Base-by-base conservation (phyloP, 2,329 filamentous ascomycete genomes). In the Aspergillus fructus region DNA sequence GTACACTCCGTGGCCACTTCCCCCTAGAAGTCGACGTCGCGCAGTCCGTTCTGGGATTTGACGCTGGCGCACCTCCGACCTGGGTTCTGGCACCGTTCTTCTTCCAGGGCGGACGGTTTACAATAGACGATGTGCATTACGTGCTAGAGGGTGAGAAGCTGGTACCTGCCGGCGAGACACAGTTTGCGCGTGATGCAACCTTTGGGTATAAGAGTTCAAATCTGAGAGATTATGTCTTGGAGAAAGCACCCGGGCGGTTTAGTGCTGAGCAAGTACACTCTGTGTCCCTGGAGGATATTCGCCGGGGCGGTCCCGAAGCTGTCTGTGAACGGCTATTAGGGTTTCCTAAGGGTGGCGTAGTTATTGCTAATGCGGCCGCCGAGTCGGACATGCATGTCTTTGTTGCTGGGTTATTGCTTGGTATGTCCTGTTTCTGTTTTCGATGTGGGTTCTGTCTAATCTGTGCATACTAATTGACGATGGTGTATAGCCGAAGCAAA, bases 141-240 rank as follows among this genome's bases (percentile, higher is more conserved):
- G 83, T 86, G 7, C 77, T 78, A 1, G 82, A 85, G 45, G 78
- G 78, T 0, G 77, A 79, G 1, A 49, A 56, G 0, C 62, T 83
- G 2, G 77, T 83, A 0, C 81, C 83, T 0, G 81, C 83, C 0
- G 79, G 76, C 0, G 71, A 78, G 33, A 85, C 83, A 0, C 82
- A 81, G 0, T 85, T 86, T 57, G 83, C 83, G 0, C 76, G 76
- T 27, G 83, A 86, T 59, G 83, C 82, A 0, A 82, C 82, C 0
- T 86, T 86, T 64, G 83, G 83, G 0, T 85, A 84, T 59, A 76
- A 73, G 55, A 81, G 76, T 52, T 85, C 82, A 0, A 80, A 84
- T 60, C 63, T 84, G 40, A 64, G 74, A 9, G 79, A 82, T 21
- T 85, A 83, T 61, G 76, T 85, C 0, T 68, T 78, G 1, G 83